These are phyloP conservation scores for Theileria equi DNA, from an alignment of 169 alveolate species.

Conservation along the genomic window DNA sequence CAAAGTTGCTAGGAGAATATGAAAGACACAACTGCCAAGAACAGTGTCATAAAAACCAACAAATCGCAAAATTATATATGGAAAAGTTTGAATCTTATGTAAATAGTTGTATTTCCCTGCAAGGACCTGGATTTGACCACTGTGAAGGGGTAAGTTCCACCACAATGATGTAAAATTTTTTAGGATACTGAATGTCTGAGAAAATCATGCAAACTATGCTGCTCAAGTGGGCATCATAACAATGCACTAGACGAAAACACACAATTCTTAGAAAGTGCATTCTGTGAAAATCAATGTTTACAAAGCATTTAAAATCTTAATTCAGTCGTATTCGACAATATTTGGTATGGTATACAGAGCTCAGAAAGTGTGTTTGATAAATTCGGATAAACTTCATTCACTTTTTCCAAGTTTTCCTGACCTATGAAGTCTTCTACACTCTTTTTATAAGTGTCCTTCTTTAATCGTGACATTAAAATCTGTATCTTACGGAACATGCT, in stretches of 20 bases:
- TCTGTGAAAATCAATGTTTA: slow-evolving; percentile 40
- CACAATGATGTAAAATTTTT: background rate
- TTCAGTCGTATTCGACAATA: slow-evolving; percentile 3
- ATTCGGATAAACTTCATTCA: slow-evolving; percentile 27
- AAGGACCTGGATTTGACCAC: slow-evolving; percentile 59
- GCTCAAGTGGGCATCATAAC: slow-evolving; percentile 48
- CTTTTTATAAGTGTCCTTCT: slow-evolving; percentile 18
- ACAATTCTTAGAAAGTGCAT: slow-evolving; percentile 28
- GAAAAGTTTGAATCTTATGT: slow-evolving; percentile 33
- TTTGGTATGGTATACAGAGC: slow-evolving; percentile 21
- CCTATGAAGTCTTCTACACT: slow-evolving; percentile 39
- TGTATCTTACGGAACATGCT: slow-evolving; percentile 8
- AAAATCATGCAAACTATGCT: slow-evolving; percentile 53
- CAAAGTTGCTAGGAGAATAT: slow-evolving; percentile 66
- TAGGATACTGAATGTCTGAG: slow-evolving; percentile 49
- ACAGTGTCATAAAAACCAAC: slow-evolving; percentile 66
- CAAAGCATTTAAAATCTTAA: background rate
- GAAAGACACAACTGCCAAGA: slow-evolving; percentile 61
- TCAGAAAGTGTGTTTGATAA: slow-evolving; percentile 29
- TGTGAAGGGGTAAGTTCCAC: slow-evolving; percentile 40
- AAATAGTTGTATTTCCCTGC: slow-evolving; percentile 37
- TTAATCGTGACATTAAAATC: slow-evolving; percentile 12
- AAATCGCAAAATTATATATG: slow-evolving; percentile 34
- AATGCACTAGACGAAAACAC: slow-evolving; percentile 32
- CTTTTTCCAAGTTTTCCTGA: slow-evolving; percentile 11